These are phyloP conservation scores for Spergularia bocconei DNA, from an alignment of 148 eudicot species.

Conservation along the genomic window DNA sequence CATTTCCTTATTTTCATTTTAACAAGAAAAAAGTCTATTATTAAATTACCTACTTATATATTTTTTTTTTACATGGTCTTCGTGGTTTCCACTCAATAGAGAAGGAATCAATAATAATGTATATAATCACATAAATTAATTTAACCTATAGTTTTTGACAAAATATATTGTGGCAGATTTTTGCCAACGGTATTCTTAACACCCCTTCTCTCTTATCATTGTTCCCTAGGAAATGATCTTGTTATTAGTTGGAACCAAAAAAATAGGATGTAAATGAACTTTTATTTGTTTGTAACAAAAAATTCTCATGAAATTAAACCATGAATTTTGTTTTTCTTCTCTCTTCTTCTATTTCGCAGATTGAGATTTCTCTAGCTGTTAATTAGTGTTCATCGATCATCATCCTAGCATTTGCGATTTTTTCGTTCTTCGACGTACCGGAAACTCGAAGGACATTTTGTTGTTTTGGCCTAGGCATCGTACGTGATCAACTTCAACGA, in stretches of 20 bases:
- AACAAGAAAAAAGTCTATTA: background rate
- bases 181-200: conserved; percentile 6
- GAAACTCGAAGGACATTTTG: background rate
- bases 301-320: background rate
- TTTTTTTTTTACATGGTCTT: conserved; percentile 14
- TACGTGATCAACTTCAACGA: background rate
- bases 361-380: background rate
- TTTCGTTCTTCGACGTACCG: background rate
- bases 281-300: background rate
- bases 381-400: no score
- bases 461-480: background rate
- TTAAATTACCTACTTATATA: background rate
- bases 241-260: conserved; percentile 4
- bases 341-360: conserved; percentile 15
- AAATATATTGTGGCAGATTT: conserved; percentile 8
- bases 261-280: conserved; percentile 3
- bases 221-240: conserved; percentile 7
- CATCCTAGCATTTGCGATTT: background rate
- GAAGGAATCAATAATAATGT: conserved; percentile 17
- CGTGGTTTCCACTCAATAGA: conserved; percentile 23
- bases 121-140: background rate
- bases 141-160: background rate
- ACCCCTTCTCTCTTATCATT: conserved; percentile 6
- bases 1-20: background rate
- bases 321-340: conserved; percentile 8